Evolutionary conservation across 2,329 filamentous ascomycete species (phyloP).

Genomic region (Colletotrichum tamarilloi): DNA sequence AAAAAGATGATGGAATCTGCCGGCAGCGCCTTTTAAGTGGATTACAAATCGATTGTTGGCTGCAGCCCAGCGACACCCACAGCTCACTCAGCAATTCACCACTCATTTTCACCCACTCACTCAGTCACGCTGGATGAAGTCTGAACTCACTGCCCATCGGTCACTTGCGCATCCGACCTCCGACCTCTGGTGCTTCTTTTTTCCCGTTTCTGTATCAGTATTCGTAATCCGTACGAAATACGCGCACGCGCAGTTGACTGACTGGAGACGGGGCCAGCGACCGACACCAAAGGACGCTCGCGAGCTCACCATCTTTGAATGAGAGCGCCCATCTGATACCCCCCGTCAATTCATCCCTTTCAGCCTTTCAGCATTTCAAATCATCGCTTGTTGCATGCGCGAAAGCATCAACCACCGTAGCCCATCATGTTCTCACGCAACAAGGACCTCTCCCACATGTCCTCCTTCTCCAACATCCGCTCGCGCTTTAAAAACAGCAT

Average conservation of each 20-base stretch:
- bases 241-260: neutral
- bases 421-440: conserved; percentile 29
- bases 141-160: neutral
- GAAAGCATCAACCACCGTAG: neutral
- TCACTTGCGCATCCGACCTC: neutral
- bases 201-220: neutral
- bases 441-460: conserved; percentile 12
- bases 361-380: neutral
- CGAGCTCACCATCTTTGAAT: neutral
- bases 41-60: conserved; percentile 28
- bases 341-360: neutral
- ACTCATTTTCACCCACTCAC: neutral
- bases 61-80: neutral
- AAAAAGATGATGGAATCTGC: conserved; percentile 5
- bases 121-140: neutral
- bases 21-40: conserved; percentile 23
- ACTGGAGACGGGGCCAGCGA: neutral
- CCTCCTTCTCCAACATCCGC: conserved; percentile 20
- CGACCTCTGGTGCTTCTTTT: neutral
- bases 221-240: neutral
- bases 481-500: conserved; percentile 29
- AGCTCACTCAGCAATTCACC: neutral
- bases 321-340: neutral
- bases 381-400: neutral
- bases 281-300: neutral